Evolutionary conservation across 768 basidiomycete species (phyloP).

Genomic region (Rhizopogon vinicolor): DNA sequence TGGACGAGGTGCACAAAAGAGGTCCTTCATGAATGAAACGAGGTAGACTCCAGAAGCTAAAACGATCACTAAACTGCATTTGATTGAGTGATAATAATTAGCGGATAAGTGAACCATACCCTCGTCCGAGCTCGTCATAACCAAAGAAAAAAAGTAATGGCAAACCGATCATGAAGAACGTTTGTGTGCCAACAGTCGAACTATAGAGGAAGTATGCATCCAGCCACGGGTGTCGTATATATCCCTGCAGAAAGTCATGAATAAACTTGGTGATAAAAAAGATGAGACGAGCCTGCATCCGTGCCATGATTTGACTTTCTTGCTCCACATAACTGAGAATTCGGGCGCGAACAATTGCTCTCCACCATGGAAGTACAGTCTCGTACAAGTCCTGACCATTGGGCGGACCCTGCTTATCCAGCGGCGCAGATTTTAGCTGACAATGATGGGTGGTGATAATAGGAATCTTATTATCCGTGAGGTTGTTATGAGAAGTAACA

Average conservation of each 20-base stretch:
- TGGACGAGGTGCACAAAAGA: conserved; percentile 86
- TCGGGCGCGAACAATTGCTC: conserved; percentile 50
- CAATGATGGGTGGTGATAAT: neutral
- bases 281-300: conserved; percentile 55
- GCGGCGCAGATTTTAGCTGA: neutral
- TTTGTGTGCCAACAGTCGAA: conserved; percentile 78
- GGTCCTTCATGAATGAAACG: conserved; percentile 86
- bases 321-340: conserved; percentile 49
- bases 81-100: conserved; percentile 11
- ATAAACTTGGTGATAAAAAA: neutral
- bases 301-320: conserved; percentile 60
- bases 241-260: conserved; percentile 29
- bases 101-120: conserved; percentile 35
- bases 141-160: conserved; percentile 92
- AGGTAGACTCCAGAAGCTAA: conserved; percentile 79
- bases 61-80: conserved; percentile 56
- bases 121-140: conserved; percentile 60
- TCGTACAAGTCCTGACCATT: conserved; percentile 54
- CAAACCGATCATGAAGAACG: conserved; percentile 89
- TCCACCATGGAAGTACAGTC: conserved; percentile 58
- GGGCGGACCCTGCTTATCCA: neutral
- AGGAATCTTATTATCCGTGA: neutral
- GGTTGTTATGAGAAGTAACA: neutral
- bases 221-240: conserved; percentile 58
- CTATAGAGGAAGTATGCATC: conserved; percentile 84